Base-by-base conservation (phyloP, 2,329 filamentous ascomycete species). In the Cylindrodendrum hubeiense region DNA sequence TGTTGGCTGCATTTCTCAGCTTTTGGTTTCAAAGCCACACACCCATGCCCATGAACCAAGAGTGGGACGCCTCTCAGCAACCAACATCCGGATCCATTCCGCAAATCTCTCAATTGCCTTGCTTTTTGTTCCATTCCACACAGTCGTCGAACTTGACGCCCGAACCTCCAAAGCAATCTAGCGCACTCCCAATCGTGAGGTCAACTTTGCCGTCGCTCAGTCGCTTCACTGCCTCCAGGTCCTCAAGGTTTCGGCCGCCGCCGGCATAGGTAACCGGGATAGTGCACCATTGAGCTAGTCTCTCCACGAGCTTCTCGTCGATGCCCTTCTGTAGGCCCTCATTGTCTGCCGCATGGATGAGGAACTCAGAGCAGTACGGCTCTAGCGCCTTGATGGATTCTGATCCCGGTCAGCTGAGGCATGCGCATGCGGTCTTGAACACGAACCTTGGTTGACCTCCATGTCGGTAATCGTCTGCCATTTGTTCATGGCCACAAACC, bases 401-500 rank as follows among this genome's bases (percentile, higher is more conserved):
- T 97, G 75, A 56, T 37, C 17, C 43, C 24, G 19, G 59, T 70
- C 49, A 74, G 72, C 47, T 26, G 59, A 53, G 34, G 34, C 41
- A 28, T 21, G 37, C 54, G 34, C 44, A 53, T 21, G n/a, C 9
- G 19, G 47, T 43, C n/a, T 28, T 12, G 56, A 43, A 58, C 21
- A 71, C 79, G 67, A 81, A 95, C 95, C 93, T 85, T 93, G 85
- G 68, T 91, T 95, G 69, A 99, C 90, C 78, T 98, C 94, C 90
- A 97, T 97, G 75, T 98, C 93, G 2, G 96, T 98, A 60, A 98
- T 91, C 1, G 94, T 97, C 85, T 98, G 96, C 96, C 96, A 99
- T 79, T 97, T 97, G 80, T 99, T 93, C 91, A 97, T 99, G 60
- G 96, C 95, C n/a, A 99, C 96, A 75, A 93, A 94, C 96, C 96